phyloP scores from a whole-genome alignment of 345 rosid species.

The Laguncularia racemosa region DNA sequence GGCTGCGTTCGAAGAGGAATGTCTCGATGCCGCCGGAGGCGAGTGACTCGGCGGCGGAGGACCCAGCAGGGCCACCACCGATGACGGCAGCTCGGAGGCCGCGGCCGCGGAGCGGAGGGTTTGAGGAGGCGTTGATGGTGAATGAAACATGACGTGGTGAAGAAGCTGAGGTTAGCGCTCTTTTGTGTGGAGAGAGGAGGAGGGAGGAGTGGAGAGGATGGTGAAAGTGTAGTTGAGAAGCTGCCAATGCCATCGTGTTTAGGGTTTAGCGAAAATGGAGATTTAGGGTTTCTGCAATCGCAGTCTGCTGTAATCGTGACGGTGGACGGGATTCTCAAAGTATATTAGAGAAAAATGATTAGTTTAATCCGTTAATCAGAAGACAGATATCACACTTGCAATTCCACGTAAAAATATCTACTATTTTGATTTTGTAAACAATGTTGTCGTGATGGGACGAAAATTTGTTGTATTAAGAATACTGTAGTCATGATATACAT shows the following conservation, averaged over 20 bases:
- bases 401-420: too few relatives aligned
- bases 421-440: too few relatives aligned
- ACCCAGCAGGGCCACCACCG: constrained; percentile 61
- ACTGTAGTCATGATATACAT: too few relatives aligned
- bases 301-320: too few relatives aligned
- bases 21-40: constrained; percentile 55
- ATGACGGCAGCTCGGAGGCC: constrained; percentile 52
- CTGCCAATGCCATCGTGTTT: constrained; percentile 25
- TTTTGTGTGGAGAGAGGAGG: constrained; percentile 3
- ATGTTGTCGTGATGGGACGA: too few relatives aligned
- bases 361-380: too few relatives aligned
- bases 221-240: constrained; percentile 9
- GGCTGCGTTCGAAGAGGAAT: constrained; percentile 57
- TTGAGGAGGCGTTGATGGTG: constrained; percentile 14
- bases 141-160: constrained; percentile 11
- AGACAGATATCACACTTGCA: too few relatives aligned
- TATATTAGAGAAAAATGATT: too few relatives aligned
- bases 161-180: background rate
- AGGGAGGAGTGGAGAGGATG: constrained; percentile 13
- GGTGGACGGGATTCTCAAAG: too few relatives aligned
- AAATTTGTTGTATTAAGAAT: too few relatives aligned
- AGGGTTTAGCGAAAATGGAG: background rate
- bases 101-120: constrained; percentile 25
- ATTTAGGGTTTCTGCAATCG: too few relatives aligned
- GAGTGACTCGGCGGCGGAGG: constrained; percentile 52